Evolutionary conservation across 129 eudicot species (phyloP), one percentile per base, ranked within the genome.

Genomic region (Deinandra increscens): DNA sequence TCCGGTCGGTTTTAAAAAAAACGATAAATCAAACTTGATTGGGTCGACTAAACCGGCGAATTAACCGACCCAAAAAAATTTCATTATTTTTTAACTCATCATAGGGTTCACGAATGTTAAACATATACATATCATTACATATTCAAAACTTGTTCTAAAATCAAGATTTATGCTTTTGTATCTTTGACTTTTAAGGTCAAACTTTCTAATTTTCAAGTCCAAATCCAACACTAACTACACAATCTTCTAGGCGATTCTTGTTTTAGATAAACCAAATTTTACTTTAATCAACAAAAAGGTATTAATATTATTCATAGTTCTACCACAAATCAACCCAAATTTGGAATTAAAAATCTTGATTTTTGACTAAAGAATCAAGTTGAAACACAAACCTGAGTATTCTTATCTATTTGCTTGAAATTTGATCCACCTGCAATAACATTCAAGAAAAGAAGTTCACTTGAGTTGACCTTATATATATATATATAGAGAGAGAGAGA

Each of bases 371-470:
- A 72, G 38, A 66, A 19, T 55, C 7, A 66, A 4, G 18, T 14
- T 69, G 18, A 69, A 76, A 76, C 53, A 46, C 6, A 17, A 48
- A 83, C 87, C 84, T 68, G 78, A 12, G 42, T 19, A 77, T 64
- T 22, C 14, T 73, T 69, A 58, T 72, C 41, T 44, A 66, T n/a
- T 19, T 44, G 75, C 82, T 81, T 81, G 62, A 69, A 79, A 39
- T 39, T 78, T 37, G 71, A 46, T 67, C 82, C 79, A 66, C 85
- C 88, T 84, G 79, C 46, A 63, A 51, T 43, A 64, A 72, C 75
- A 78, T 34, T 10, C 61, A 64, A 41, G 17, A 75, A 54, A 54
- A 17, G 15, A 19, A 69, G 0, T n/a, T 9, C 9, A 66, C n/a
- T n/a, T n/a, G n/a, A n/a, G 31, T 34, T 38, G 7, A 1, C 0